Base-by-base conservation (phyloP, 1,284 basidiomycete species). In the Xanthoconium separans region DNA sequence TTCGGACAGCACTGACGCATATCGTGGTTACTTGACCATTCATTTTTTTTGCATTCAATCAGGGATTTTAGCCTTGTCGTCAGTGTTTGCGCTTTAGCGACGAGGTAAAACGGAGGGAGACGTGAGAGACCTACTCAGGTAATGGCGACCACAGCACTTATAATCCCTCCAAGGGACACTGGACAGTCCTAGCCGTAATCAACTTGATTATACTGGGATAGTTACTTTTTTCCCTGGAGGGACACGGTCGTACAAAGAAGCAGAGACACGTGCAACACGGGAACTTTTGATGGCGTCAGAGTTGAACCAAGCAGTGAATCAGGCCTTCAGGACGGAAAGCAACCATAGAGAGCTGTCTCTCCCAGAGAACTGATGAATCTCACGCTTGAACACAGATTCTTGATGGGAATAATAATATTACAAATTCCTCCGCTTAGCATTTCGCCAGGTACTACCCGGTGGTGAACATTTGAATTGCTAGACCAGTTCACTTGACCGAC, bases 81-180 rank as follows among this genome's bases (percentile, higher is more conserved):
- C 40, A 53, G 27, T 44, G 44, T 48, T 27, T 39, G 57, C 29
- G 30, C n/a, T 46, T 49, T 50, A 22, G 44, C 13, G 61, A 53
- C 47, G 56, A 45, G 56, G 46, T 18, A 48, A 59, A 44, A 60
- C 44, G 40, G 41, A 54, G 31, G 42, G 52, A 24, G 52, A 56
- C 59, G 62, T 64, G 62, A 55, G 62, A 64, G 45, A 36, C 50
- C 18, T 15, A 16, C 27, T 24, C 30, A 16, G 29, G 30, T 5
- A 31, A n/a, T 41, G 22, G 44, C 16, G 29, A 27, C 31, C 29
- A 58, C 48, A 49, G 48, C 52, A 60, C 48, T 62, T 64, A 62
- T 62, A 65, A 27, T 33, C 33, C 34, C 41, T 27, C 31, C 20
- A 56, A 9, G 22, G 47, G 4, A 44, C 27, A 53, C 11, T 40